A percentile compares a stretch with the other conserved stretches of the same genome.
Evolutionary conservation across 2,329 filamentous ascomycete species (phyloP).

Genomic region (Amauroascus verrucosus): DNA sequence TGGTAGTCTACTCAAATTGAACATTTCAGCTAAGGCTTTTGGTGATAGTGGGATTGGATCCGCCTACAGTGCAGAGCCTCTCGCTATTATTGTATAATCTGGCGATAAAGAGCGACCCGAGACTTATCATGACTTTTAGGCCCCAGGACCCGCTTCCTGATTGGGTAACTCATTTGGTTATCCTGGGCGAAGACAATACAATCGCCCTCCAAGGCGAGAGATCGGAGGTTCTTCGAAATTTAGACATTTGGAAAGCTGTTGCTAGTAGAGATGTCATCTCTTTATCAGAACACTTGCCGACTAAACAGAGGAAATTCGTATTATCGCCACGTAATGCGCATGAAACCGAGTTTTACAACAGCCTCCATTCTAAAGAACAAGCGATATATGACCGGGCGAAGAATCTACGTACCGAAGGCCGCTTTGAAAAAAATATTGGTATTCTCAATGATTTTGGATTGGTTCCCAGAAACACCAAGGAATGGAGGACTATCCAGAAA

Average conservation of each 20-base stretch:
- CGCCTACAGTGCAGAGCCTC: constrained; percentile 62
- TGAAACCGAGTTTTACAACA: constrained; percentile 9
- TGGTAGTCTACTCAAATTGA: background rate
- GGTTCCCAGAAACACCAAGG: background rate
- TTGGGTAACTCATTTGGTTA: constrained; percentile 80
- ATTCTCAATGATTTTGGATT: constrained; percentile 14
- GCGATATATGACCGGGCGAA: constrained; percentile 12
- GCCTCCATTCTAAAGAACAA: constrained; percentile 13
- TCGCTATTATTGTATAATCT: constrained; percentile 60
- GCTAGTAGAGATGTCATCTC: background rate
- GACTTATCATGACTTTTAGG: constrained; percentile 65
- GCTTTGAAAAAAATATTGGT: constrained; percentile 16
- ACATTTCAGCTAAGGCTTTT: constrained; percentile 13
- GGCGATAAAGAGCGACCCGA: constrained; percentile 55
- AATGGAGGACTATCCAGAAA: background rate
- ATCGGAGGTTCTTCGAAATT: constrained; percentile 44
- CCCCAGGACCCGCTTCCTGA: constrained; percentile 79
- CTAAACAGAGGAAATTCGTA: constrained; percentile 22
- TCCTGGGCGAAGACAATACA: constrained; percentile 57
- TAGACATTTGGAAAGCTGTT: constrained; percentile 25
- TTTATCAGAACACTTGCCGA: constrained; percentile 10
- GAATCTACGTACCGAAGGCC: constrained; percentile 9
- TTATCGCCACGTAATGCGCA: constrained; percentile 18
- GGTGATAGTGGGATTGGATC: constrained; percentile 70
- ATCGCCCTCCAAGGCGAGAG: constrained; percentile 58